Percentiles rank a stretch among this genome's conserved stretches.
Evolutionary conservation across 2,329 filamentous ascomycete species (phyloP).

Genomic region (Calonectria crousiana): DNA sequence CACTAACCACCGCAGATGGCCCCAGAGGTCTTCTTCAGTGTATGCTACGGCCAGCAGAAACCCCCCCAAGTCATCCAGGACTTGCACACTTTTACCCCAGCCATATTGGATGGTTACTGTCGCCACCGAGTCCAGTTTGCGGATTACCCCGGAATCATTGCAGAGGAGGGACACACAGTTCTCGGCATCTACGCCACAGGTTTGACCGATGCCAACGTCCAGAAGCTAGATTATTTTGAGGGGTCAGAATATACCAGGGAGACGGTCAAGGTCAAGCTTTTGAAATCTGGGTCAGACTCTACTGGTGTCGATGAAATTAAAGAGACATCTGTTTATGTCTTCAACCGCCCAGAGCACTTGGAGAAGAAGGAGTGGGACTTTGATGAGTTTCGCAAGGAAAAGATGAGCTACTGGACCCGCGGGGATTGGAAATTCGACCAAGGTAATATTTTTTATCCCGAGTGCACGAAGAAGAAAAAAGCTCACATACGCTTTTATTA

Average conservation of each 20-base stretch:
- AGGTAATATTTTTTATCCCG: slow-evolving; percentile 42
- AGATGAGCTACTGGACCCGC: slow-evolving; percentile 69
- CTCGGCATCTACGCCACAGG: slow-evolving; percentile 83
- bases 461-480: not conserved
- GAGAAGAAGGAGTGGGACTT: slow-evolving; percentile 90
- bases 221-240: slow-evolving; percentile 85
- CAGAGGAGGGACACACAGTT: slow-evolving; percentile 68
- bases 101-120: slow-evolving; percentile 79
- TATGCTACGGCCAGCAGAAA: slow-evolving; percentile 74
- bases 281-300: slow-evolving; percentile 54
- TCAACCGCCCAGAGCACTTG: slow-evolving; percentile 62
- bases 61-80: slow-evolving; percentile 63
- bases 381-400: slow-evolving; percentile 82
- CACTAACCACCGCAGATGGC: slow-evolving; percentile 71
- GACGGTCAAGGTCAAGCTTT: slow-evolving; percentile 65
- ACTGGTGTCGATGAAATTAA: slow-evolving; percentile 60
- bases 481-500: slow-evolving; percentile 30
- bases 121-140: slow-evolving; percentile 75
- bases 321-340: slow-evolving; percentile 75
- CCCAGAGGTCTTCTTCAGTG: slow-evolving; percentile 86
- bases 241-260: slow-evolving; percentile 77
- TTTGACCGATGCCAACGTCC: slow-evolving; percentile 81
- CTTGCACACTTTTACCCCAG: slow-evolving; percentile 76
- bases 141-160: slow-evolving; percentile 86
- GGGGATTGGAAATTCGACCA: slow-evolving; percentile 59